Conservation (phyloP, 768 basidiomycete species). For the Rhodosporidiobolus sp. region DNA sequence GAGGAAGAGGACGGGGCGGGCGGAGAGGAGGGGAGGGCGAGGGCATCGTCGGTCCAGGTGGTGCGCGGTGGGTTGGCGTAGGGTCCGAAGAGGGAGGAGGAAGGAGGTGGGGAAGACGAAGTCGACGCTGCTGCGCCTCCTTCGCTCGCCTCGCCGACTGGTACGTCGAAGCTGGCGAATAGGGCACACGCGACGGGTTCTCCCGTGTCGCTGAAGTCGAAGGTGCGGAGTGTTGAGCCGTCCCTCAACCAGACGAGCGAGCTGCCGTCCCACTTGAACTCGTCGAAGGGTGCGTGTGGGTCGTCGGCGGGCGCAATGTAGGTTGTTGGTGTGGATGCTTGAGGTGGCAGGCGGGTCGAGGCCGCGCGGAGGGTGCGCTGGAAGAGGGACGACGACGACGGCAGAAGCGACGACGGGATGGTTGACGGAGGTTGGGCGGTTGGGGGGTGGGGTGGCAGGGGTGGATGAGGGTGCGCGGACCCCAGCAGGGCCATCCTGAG, state of each 20-base stretch:
- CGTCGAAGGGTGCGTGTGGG: too few species aligned
- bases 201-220: not conserved
- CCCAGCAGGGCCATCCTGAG: too few species aligned
- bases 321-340: not conserved
- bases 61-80: not conserved
- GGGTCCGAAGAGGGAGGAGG: slow-evolving; percentile 16
- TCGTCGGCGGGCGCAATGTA: too few species aligned
- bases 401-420: not conserved
- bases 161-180: not conserved
- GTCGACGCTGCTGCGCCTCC: not conserved
- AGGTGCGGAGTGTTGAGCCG: not conserved
- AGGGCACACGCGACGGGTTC: slow-evolving; percentile 5
- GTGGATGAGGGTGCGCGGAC: too few species aligned
- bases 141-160: not conserved
- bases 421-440: not conserved
- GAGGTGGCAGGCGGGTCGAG: not conserved
- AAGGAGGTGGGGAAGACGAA: not conserved
- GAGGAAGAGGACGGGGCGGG: not conserved
- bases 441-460: too few species aligned
- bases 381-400: not conserved
- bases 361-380: not conserved
- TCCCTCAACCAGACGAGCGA: slow-evolving; percentile 1
- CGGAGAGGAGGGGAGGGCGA: slow-evolving; percentile 13
- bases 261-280: not conserved
- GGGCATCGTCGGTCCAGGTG: slow-evolving; percentile 26